Evolutionary conservation across 768 basidiomycete species (phyloP), one percentile per base, ranked within the genome.

Genomic region (Coprinopsis strossmayeri): DNA sequence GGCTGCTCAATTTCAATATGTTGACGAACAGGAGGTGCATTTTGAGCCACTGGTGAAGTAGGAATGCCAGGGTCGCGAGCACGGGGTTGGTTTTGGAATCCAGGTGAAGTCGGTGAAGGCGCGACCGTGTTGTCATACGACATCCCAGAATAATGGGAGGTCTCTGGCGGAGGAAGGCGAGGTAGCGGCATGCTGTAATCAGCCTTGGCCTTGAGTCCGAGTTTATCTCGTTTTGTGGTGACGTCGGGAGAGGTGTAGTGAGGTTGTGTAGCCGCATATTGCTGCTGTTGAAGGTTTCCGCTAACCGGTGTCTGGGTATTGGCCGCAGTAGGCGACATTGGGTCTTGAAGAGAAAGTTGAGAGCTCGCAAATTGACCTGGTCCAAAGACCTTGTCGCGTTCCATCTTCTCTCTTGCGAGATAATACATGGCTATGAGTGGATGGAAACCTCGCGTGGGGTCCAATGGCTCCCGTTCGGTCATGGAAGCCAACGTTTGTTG

Each of bases 391-490:
- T 79, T 77, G 57, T 99, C 96, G 47, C 96, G 74, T 61, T 98
- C 93, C 60, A 93, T 73, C 74, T 97, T 98, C 71, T 99, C 96
- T 46, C 91, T 75, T 3, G 94, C 89, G 17, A 99, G 81, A 70
- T 84, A 97, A 64, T 99, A 99, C 69, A 99, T 97, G 25, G 93
- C 91, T 39, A 98, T 78, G 23, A 99, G 76, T 0, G 92, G 94
- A 62, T 97, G 92, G 70, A 91, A 99, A 1, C 93, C 96, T 46
- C 79, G 72, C 12, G 91, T 95, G 3, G 95, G 94, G 60, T 99
- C 95, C 53, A 71, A 54, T 10, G 74, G 76, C 52, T 83, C 73
- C 50, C 71, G 74, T 46, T 71, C 64, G 11, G 64, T 51, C 63
- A 61, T 73, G 10, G 35, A 66, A 21, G 76, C 73, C 4, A 81